phyloP scores from a whole-genome alignment of 176 grass and related monocot species.

The Poa annua region DNA sequence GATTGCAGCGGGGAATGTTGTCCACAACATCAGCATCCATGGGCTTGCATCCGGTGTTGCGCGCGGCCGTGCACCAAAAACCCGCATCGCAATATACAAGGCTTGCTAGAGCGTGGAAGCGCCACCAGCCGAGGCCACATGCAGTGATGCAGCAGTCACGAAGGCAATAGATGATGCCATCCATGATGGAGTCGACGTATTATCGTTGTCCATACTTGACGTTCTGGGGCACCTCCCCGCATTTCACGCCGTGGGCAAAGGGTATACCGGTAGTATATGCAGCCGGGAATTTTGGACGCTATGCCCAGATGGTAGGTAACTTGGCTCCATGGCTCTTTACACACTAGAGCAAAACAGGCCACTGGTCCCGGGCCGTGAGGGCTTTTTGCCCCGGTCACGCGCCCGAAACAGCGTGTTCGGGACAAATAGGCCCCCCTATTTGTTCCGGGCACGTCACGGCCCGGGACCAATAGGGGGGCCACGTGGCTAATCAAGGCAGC shows the following conservation, averaged over 20 bases:
- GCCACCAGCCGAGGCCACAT: not conserved
- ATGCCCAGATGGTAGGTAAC: conserved; percentile 16
- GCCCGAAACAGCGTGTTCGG: too few relatives aligned
- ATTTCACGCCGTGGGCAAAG: conserved; percentile 46
- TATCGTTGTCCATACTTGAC: conserved; percentile 51
- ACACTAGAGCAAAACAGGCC: too few relatives aligned
- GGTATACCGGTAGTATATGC: conserved; percentile 60
- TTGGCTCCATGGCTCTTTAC: conserved; percentile 59
- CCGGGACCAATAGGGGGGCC: too few relatives aligned
- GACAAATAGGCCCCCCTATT: too few relatives aligned
- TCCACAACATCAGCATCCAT: conserved; percentile 36
- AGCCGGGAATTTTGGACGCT: conserved; percentile 52
- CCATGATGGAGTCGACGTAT: conserved; percentile 57
- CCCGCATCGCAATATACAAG: conserved; percentile 57
- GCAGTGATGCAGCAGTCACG: conserved; percentile 34
- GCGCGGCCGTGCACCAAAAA: conserved; percentile 45
- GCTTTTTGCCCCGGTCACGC: too few relatives aligned
- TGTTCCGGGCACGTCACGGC: too few relatives aligned
- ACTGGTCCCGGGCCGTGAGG: too few relatives aligned
- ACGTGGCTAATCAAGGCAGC: too few relatives aligned
- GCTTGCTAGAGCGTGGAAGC: conserved; percentile 46
- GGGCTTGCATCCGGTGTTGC: conserved; percentile 50
- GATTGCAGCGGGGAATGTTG: conserved; percentile 46
- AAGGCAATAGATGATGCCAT: conserved; percentile 60
- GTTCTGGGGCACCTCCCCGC: conserved; percentile 11